These are phyloP conservation scores for Paecilomyces dactylethromorphus DNA, from an alignment of 2,329 filamentous ascomycete species.

Conservation along the genomic window DNA sequence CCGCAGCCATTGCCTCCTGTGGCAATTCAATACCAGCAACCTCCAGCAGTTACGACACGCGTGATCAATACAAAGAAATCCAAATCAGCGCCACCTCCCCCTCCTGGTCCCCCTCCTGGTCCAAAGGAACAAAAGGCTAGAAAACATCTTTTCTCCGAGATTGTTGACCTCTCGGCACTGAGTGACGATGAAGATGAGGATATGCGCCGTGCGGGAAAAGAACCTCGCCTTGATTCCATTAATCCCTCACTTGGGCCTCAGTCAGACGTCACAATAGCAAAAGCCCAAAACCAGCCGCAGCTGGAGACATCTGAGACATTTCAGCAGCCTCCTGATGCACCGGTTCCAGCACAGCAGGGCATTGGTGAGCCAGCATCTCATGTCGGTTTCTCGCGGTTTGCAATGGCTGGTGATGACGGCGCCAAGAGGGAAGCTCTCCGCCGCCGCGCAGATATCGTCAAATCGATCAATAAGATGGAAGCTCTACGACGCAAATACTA, in stretches of 20 bases:
- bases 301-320: neutral
- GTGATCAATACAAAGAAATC: neutral
- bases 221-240: constrained; percentile 6
- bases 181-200: constrained; percentile 41
- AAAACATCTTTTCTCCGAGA: constrained; percentile 48
- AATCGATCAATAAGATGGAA: constrained; percentile 35
- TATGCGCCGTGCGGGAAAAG: constrained; percentile 16
- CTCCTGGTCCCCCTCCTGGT: constrained; percentile 15
- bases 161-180: constrained; percentile 46
- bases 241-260: neutral
- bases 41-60: neutral
- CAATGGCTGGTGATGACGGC: constrained; percentile 6
- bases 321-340: neutral
- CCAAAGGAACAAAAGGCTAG: constrained; percentile 51
- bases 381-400: constrained; percentile 5
- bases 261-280: neutral
- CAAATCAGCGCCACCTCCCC: neutral
- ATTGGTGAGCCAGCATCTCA: neutral
- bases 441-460: constrained; percentile 32
- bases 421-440: constrained; percentile 15
- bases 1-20: neutral
- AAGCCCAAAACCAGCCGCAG: neutral
- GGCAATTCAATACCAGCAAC: neutral
- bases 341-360: neutral
- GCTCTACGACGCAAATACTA: constrained; percentile 46